phyloP scores from a whole-genome alignment of 2,329 filamentous ascomycete genomes.

The Ophiostoma pallidulum region DNA sequence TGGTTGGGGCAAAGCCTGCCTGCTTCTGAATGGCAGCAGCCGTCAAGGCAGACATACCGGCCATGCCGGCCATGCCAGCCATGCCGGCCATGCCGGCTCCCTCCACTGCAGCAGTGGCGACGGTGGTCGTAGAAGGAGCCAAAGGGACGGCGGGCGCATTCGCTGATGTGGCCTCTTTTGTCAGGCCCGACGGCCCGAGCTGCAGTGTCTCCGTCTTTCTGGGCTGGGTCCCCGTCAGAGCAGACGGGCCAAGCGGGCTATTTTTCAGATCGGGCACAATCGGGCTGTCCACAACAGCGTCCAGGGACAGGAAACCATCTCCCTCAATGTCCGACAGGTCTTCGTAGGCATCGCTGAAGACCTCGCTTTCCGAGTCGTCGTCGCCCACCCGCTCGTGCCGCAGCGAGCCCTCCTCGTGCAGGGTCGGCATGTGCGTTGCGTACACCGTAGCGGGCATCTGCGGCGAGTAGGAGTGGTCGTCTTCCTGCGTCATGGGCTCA shows the following conservation, averaged over 20 bases:
- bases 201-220: background rate
- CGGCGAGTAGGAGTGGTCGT: conserved; percentile 13
- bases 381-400: conserved; percentile 8
- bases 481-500: conserved; percentile 18
- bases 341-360: conserved; percentile 72
- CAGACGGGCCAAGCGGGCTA: conserved; percentile 4
- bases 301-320: conserved; percentile 61
- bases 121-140: background rate
- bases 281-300: conserved; percentile 60
- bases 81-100: background rate
- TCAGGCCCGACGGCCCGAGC: background rate
- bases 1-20: background rate
- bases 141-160: background rate
- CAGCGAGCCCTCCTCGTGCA: conserved; percentile 26
- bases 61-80: background rate
- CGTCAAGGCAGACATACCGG: background rate
- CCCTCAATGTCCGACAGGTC: conserved; percentile 56
- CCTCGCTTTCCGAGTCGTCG: conserved; percentile 28
- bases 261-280: conserved; percentile 20
- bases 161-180: background rate
- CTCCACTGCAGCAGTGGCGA: background rate
- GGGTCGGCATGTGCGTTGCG: conserved; percentile 18
- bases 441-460: conserved; percentile 18
- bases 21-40: background rate
- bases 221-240: background rate